Conservation (phyloP, 2,329 filamentous ascomycete genomes). For the Monosporascus sp. region DNA sequence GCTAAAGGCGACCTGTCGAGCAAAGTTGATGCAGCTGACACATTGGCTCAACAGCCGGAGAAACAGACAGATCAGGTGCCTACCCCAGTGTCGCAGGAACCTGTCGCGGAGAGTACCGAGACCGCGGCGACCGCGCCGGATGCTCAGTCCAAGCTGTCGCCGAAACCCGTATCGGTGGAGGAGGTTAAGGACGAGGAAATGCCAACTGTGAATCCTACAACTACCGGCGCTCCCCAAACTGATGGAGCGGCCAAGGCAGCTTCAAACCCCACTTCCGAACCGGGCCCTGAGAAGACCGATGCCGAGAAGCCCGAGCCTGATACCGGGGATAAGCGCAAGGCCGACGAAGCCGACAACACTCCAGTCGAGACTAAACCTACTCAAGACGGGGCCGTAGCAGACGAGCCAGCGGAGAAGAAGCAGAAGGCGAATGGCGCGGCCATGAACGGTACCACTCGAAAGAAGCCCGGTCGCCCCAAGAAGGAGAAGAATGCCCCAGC, state of each 20-base stretch:
- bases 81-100: constrained; percentile 3
- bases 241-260: constrained; percentile 15
- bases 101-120: constrained; percentile 7
- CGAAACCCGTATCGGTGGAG: constrained; percentile 24
- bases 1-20: constrained; percentile 16
- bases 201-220: constrained; percentile 8
- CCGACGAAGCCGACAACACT: constrained; percentile 6
- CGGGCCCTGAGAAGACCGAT: constrained; percentile 11
- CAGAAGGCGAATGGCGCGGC: constrained; percentile 30
- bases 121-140: constrained; percentile 1
- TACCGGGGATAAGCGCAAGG: constrained; percentile 22
- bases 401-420: constrained; percentile 33
- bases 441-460: constrained; percentile 16
- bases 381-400: constrained; percentile 8
- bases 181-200: constrained; percentile 22
- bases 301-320: constrained; percentile 13
- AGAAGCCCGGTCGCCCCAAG: constrained; percentile 29
- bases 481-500: constrained; percentile 28
- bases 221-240: constrained; percentile 8
- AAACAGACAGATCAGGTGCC: constrained; percentile 14
- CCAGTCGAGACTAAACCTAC: constrained; percentile 1
- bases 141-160: constrained; percentile 14
- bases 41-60: constrained; percentile 14
- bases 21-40: constrained; percentile 13
- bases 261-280: constrained; percentile 8